Evolutionary conservation across 345 rosid species (phyloP), one percentile per base, ranked within the genome.

Genomic region (Leavenworthia alabamica): DNA sequence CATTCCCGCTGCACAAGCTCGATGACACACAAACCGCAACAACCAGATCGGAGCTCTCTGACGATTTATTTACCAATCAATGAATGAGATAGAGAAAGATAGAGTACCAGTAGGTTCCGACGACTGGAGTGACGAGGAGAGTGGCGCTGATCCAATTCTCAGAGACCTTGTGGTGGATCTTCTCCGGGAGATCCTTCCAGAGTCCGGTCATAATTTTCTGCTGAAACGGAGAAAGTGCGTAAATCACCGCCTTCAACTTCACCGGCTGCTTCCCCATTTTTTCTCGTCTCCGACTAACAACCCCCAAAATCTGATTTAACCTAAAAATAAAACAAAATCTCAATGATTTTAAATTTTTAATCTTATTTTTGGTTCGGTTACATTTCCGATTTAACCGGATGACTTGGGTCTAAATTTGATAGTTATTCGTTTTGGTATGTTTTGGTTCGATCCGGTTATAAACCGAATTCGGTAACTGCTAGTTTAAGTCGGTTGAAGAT

Each of bases 81-180:
- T 35, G 37, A 29, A 32, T 12, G 8, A 26, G 3, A 12, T 2
- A 33, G 39, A 41, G 13, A 42, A 14, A 28, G n/a, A 64, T 11
- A 51, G 26, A n/a, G 14, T 78, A 89, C 95, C 82, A 0, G 70
- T 83, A 84, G 60, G 77, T 72, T 76, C 81, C 84, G 68, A 86
- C 56, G 68, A 86, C 71, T 15, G 97, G 97, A 19, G 69, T 36
- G 40, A 86, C 75, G 52, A 89, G 83, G 68, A 86, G 86, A 52
- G 75, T 55, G 73, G 91, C 77, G 73, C 77, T 81, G 84, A 84
- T 72, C 97, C 97, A 89, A 63, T 86, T 89, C 67, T 89, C 95
- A 43, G 89, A 63, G 65, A 89, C 79, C 80, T 89, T 89, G 78
- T 89, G 97, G 33, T 76, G 80, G 72, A 89, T 77, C 89, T 86